Evolutionary conservation across 2,329 filamentous ascomycete genomes (phyloP).

Genomic region (Cephalotrichum gorgonifer): DNA sequence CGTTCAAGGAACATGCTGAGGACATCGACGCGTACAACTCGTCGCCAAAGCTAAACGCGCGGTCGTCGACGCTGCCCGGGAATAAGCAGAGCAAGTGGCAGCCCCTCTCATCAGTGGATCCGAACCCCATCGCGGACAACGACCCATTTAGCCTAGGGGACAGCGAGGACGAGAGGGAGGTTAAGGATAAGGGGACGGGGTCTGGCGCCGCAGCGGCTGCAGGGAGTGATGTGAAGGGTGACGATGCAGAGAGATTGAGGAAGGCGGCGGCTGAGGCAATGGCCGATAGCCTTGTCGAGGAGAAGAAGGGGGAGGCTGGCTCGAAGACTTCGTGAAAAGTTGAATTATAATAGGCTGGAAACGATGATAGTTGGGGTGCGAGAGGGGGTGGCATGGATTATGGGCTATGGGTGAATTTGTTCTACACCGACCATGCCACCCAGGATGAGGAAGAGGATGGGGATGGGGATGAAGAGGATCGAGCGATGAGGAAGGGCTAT

Average conservation of each 20-base stretch:
- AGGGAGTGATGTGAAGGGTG: constrained; percentile 37
- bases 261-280: constrained; percentile 54
- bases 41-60: constrained; percentile 44
- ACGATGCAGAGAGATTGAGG: constrained; percentile 53
- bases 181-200: constrained; percentile 23
- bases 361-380: neutral
- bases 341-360: neutral
- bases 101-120: constrained; percentile 72
- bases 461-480: no score
- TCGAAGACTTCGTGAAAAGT: constrained; percentile 17
- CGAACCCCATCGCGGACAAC: constrained; percentile 76
- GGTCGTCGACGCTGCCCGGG: constrained; percentile 28
- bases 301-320: constrained; percentile 20
- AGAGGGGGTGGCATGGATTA: no score
- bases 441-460: no score
- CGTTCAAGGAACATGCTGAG: constrained; percentile 55
- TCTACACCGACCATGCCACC: no score
- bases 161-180: constrained; percentile 83
- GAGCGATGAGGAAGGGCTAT: no score
- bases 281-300: constrained; percentile 41
- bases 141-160: constrained; percentile 96
- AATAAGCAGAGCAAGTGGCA: constrained; percentile 92
- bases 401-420: no score
- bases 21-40: constrained; percentile 70
- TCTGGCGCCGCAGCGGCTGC: constrained; percentile 36